Conservation (phyloP, 2,329 filamentous ascomycete species). For the Chaetomium sp. region DNA sequence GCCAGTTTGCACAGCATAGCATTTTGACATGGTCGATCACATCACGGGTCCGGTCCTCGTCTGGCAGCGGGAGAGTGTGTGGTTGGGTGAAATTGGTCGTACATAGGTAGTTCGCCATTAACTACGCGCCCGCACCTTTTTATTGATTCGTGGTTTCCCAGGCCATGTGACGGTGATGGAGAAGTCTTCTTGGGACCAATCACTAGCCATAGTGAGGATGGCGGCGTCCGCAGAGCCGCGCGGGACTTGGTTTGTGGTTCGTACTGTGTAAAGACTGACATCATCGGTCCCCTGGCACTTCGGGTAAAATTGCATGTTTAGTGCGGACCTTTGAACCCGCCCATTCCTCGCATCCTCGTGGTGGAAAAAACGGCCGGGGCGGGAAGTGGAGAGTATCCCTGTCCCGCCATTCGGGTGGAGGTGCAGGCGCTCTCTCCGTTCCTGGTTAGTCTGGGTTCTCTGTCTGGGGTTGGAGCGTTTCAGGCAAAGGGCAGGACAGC, state of each 20-base stretch:
- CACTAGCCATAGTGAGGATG: not conserved
- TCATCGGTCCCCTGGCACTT: constrained; percentile 3
- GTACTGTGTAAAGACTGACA: constrained; percentile 14
- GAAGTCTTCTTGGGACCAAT: not conserved
- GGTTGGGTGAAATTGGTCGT: not conserved
- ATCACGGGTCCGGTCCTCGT: not conserved
- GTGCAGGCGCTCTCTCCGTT: constrained; percentile 17
- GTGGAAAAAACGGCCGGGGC: not conserved
- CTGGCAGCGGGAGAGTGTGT: not conserved
- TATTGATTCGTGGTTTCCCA: not conserved
- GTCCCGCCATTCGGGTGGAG: not conserved
- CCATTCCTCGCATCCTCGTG: not conserved
- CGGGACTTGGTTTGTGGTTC: constrained; percentile 7
- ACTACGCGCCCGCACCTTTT: not conserved
- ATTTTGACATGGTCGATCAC: not conserved
- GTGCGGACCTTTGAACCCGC: not conserved
- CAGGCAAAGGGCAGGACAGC: constrained; percentile 20
- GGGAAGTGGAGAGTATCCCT: constrained; percentile 5
- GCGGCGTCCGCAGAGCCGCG: constrained; percentile 14
- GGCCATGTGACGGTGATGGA: not conserved
- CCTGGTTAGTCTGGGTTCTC: constrained; percentile 20
- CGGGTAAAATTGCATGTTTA: not conserved
- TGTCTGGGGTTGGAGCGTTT: constrained; percentile 23
- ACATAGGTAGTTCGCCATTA: too few relatives aligned
- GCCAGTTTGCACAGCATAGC: not conserved